These are phyloP conservation scores for Nakazawaea ishiwadae DNA, from an alignment of 805 yeast species.

Conservation along the genomic window DNA sequence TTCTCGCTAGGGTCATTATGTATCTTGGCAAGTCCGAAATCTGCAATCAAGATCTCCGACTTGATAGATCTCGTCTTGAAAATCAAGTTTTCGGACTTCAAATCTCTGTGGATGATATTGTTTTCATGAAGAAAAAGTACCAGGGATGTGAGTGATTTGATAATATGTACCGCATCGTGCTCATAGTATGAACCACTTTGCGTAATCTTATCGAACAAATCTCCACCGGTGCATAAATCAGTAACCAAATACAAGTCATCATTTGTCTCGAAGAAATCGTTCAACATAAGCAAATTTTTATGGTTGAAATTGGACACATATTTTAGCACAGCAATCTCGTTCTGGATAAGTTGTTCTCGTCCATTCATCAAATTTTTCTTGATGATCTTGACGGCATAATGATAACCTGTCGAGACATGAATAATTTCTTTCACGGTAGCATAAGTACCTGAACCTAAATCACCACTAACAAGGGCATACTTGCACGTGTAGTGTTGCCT, in stretches of 20 bases:
- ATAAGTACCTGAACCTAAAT: constrained; percentile 73
- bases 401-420: constrained; percentile 49
- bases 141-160: constrained; percentile 50
- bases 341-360: constrained; percentile 30
- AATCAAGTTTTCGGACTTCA: constrained; percentile 88
- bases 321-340: constrained; percentile 61
- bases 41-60: constrained; percentile 80
- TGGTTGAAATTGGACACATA: constrained; percentile 49
- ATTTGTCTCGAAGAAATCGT: constrained; percentile 49
- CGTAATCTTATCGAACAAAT: constrained; percentile 67
- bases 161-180: constrained; percentile 57
- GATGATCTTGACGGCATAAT: constrained; percentile 73
- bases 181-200: constrained; percentile 56
- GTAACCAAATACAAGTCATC: constrained; percentile 57
- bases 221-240: constrained; percentile 73
- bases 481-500: constrained; percentile 6
- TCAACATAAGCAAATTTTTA: constrained; percentile 63
- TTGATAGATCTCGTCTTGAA: constrained; percentile 49
- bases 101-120: constrained; percentile 88
- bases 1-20: constrained; percentile 72
- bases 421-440: constrained; percentile 72
- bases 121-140: constrained; percentile 86
- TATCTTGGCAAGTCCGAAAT: constrained; percentile 69
- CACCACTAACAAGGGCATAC: constrained; percentile 39
- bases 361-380: constrained; percentile 22